Conservation (phyloP, 441 rosid genomes). For the Biscutella laevigata region DNA sequence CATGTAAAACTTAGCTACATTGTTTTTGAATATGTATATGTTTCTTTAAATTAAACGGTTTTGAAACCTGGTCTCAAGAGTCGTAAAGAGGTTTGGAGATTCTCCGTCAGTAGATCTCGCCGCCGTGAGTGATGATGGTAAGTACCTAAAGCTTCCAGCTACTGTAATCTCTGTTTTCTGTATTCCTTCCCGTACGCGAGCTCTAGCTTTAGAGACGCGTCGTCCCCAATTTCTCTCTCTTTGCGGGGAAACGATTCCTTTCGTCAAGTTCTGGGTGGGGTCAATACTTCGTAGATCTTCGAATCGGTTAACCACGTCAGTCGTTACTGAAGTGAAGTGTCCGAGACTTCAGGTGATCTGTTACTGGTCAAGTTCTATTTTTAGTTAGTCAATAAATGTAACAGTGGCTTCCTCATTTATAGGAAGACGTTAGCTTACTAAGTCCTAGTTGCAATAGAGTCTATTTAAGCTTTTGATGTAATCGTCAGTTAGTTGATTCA, state of each 20-base stretch:
- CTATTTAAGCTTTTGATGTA: too few relatives aligned
- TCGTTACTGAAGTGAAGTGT: too few relatives aligned
- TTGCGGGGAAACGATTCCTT: constrained; percentile 16
- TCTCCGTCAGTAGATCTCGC: not conserved
- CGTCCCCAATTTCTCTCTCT: constrained; percentile 35
- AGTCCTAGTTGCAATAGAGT: too few relatives aligned
- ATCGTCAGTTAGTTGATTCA: too few relatives aligned
- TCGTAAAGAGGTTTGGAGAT: constrained; percentile 62
- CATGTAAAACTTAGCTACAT: constrained; percentile 20
- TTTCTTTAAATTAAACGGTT: not conserved
- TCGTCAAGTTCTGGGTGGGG: constrained; percentile 55
- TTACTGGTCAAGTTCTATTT: too few relatives aligned
- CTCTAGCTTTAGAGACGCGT: constrained; percentile 37
- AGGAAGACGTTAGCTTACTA: too few relatives aligned
- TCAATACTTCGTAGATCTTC: constrained; percentile 67
- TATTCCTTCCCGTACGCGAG: constrained; percentile 34
- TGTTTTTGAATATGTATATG: not conserved
- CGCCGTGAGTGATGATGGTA: constrained; percentile 18
- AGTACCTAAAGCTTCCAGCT: constrained; percentile 58
- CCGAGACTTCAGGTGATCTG: too few relatives aligned
- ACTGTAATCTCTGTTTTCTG: constrained; percentile 38
- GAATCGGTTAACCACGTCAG: constrained; percentile 71
- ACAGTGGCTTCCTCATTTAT: too few relatives aligned
- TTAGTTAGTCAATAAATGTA: too few relatives aligned
- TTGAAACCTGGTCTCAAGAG: constrained; percentile 82